Evolutionary conservation across 192 early-diverging fungal genomes (phyloP).

Genomic region (Lunasporangiospora selenospora): DNA sequence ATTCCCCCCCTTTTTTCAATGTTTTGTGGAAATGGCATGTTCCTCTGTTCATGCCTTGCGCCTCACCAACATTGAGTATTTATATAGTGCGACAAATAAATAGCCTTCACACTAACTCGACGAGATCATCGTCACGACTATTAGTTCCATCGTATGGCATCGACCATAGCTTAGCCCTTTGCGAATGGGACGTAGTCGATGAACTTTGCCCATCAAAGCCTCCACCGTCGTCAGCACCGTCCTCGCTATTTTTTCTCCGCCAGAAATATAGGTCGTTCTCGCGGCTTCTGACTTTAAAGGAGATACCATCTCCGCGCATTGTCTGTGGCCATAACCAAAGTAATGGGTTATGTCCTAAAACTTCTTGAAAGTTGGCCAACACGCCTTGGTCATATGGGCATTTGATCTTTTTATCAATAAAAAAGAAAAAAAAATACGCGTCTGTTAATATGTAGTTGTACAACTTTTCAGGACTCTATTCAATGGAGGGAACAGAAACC

Average conservation of each 20-base stretch:
- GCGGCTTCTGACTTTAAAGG: slow-evolving; percentile 58
- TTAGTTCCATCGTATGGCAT: background rate
- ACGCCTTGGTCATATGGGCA: slow-evolving; percentile 89
- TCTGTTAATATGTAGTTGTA: too few relatives aligned
- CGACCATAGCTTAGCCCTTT: background rate
- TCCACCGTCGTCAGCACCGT: too few relatives aligned
- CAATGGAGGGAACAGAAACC: background rate
- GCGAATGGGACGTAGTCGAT: background rate
- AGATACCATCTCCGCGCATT: slow-evolving; percentile 67
- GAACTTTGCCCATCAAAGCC: too few relatives aligned
- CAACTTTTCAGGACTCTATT: too few relatives aligned
- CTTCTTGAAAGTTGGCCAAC: slow-evolving; percentile 71
- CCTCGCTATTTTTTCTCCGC: too few relatives aligned
- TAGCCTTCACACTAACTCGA: background rate
- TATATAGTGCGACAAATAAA: too few relatives aligned
- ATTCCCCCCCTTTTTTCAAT: too few relatives aligned
- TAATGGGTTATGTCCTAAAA: slow-evolving; percentile 73
- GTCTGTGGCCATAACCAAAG: slow-evolving; percentile 82
- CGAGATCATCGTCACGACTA: background rate
- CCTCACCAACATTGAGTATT: too few relatives aligned
- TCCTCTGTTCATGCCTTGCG: too few relatives aligned
- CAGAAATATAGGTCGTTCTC: too few relatives aligned
- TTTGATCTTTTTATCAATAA: slow-evolving; percentile 25
- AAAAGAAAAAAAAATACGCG: too few relatives aligned
- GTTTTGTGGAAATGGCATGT: too few relatives aligned